These are phyloP conservation scores for Chrysochromulina tobinii DNA, from an alignment of 78 protist genomes.

Conservation along the genomic window DNA sequence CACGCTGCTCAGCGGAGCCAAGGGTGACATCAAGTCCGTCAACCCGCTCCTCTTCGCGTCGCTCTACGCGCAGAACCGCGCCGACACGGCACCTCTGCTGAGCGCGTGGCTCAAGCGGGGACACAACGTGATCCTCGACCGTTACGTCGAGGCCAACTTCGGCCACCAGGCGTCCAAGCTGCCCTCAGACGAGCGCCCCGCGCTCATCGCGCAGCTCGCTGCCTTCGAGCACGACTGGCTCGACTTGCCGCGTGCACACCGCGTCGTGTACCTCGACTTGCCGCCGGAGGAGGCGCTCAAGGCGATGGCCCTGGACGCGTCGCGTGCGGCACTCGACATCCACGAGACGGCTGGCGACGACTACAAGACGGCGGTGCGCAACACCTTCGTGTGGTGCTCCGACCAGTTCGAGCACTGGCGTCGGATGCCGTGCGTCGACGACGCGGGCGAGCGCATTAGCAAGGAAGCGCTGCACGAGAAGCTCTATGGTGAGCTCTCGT, in stretches of 20 bases:
- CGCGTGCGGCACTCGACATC: constrained; percentile 38
- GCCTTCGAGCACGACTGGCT: constrained; percentile 26
- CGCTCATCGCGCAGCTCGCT: neutral
- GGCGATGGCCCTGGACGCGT: constrained; percentile 6
- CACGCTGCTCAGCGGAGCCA: constrained; percentile 1
- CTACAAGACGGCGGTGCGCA: constrained; percentile 21
- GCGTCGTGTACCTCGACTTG: constrained; percentile 38
- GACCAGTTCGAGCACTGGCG: constrained; percentile 12
- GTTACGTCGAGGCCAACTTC: constrained; percentile 38
- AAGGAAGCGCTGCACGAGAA: neutral
- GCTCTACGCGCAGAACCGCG: constrained; percentile 41
- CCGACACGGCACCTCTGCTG: neutral
- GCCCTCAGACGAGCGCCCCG: neutral
- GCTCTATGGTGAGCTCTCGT: neutral
- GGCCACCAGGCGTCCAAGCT: constrained; percentile 43
- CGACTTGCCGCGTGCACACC: constrained; percentile 28
- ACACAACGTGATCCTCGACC: constrained; percentile 35
- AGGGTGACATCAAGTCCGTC: constrained; percentile 26
- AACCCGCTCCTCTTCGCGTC: constrained; percentile 38
- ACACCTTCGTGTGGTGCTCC: constrained; percentile 29
- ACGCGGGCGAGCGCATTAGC: neutral
- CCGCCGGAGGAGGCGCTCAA: neutral
- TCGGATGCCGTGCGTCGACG: neutral
- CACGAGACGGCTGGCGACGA: constrained; percentile 24
- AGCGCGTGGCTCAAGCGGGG: constrained; percentile 15